Evolutionary conservation across 2,329 filamentous ascomycete species (phyloP), one percentile per base, ranked within the genome.

Genomic region (Didymella glomerata): DNA sequence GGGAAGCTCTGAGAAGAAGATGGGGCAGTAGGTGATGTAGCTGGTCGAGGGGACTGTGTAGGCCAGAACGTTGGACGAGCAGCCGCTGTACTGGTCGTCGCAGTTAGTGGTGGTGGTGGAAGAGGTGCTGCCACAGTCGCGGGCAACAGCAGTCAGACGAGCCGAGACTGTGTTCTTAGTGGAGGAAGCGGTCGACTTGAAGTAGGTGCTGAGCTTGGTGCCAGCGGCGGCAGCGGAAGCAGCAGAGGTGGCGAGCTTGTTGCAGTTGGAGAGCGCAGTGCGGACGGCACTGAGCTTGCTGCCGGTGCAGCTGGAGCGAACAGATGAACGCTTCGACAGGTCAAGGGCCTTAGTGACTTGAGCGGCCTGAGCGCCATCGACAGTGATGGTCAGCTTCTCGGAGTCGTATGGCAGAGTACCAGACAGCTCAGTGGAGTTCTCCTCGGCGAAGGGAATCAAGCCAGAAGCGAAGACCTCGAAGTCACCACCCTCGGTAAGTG

Each of bases 11-110:
- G 70, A 82, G 79, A 87, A 90, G 77, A 83, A 88, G 20, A 86
- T 74, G 14, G 81, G 79, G 76, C 88, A 90, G 78, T 88, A 88
- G 55, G 84, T 85, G 74, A 89, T 85, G 70, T 82, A 78, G 72
- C 83, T 84, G 27, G 67, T 68, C 1, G 79, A 77, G 0, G 85
- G 85, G 4, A 87, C 75, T 0, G 87, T 88, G 73, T 88, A 90
- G 1, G 88, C 88, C 18, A 90, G 76, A 14, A 74, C 70, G 45
- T 80, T 80, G 46, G 65, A 62, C 5, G 70, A 63, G 65, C 88
- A 90, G 62, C 81, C 82, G 1, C 75, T 71, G 68, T 84, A 85
- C 2, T 80, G 75, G 66, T 90, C 87, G 16, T 76, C 79, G 79
- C 88, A 90, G 78, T 86, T 86, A 66, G 85, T 86, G 1, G 74